Percentiles rank a stretch among this genome's conserved stretches.
These are phyloP conservation scores for Aspergillus sp. DNA, from an alignment of 2,329 filamentous ascomycete species.

Conservation along the genomic window DNA sequence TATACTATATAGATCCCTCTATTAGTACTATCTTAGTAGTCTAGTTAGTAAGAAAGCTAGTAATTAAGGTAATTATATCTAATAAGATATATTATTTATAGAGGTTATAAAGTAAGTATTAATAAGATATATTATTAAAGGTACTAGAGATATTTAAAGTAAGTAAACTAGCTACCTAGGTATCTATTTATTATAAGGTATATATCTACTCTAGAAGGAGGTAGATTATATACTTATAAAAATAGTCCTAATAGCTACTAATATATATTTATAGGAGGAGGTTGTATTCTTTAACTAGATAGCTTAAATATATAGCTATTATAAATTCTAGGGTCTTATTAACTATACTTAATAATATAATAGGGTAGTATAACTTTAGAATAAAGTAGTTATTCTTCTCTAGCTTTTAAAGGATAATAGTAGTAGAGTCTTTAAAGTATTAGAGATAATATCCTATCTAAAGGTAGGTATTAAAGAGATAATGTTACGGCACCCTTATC, in stretches of 20 bases:
- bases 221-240: constrained; percentile 1
- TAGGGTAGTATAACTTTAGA: constrained; percentile 12
- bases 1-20: too few species aligned
- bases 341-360: constrained; percentile 12
- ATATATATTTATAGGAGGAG: constrained; percentile 1
- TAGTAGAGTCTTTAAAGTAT: constrained; percentile 3
- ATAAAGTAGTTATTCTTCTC: constrained; percentile 13
- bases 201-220: constrained; percentile 1
- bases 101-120: too few species aligned
- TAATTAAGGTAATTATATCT: too few species aligned
- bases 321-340: constrained; percentile 14
- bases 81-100: too few species aligned
- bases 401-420: constrained; percentile 14
- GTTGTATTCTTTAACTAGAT: constrained; percentile 7
- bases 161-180: too few species aligned
- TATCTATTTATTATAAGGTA: neutral
- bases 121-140: too few species aligned
- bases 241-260: neutral
- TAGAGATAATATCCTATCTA: constrained; percentile 1
- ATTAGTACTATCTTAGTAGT: too few species aligned
- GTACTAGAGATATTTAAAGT: too few species aligned
- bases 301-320: constrained; percentile 9
- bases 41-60: too few species aligned
- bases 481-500: too few species aligned
- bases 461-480: constrained; percentile 2